Percentiles rank a stretch among this genome's conserved stretches.
These are phyloP conservation scores for Alternaria viburni DNA, from an alignment of 2,329 filamentous ascomycete species.

Conservation along the genomic window DNA sequence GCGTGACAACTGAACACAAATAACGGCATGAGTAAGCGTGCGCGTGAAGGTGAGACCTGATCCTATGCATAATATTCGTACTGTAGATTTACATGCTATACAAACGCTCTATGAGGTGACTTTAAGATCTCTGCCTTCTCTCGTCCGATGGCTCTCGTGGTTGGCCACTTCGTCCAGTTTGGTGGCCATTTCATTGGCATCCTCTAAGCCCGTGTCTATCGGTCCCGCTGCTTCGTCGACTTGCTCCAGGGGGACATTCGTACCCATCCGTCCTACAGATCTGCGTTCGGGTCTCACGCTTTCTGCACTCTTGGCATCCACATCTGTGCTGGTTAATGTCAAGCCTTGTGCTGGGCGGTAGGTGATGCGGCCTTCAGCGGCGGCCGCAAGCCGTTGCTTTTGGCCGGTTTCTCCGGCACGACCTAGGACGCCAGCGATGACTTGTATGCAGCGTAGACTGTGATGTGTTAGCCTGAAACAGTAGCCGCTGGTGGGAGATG, in stretches of 20 bases:
- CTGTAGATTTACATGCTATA: slow-evolving; percentile 2
- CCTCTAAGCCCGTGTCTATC: slow-evolving; percentile 8
- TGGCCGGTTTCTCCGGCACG: slow-evolving; percentile 82
- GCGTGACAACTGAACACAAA: neutral
- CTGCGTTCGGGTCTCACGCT: neutral
- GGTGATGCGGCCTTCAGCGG: slow-evolving; percentile 66
- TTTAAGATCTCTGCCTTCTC: slow-evolving; percentile 28
- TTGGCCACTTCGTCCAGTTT: slow-evolving; percentile 35
- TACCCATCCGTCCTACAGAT: slow-evolving; percentile 2
- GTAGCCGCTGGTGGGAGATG: neutral
- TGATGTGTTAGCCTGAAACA: slow-evolving; percentile 19
- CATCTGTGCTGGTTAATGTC: slow-evolving; percentile 21
- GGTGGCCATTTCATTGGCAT: slow-evolving; percentile 22
- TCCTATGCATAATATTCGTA: slow-evolving; percentile 2
- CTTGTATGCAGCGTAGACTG: slow-evolving; percentile 79
- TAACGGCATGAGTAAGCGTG: neutral
- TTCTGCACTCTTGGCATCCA: slow-evolving; percentile 1
- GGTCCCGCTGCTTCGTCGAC: slow-evolving; percentile 1
- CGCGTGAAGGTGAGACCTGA: neutral
- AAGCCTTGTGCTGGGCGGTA: slow-evolving; percentile 54
- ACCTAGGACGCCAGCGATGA: slow-evolving; percentile 86
- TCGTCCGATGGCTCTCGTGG: slow-evolving; percentile 30
- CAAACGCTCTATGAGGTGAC: slow-evolving; percentile 15
- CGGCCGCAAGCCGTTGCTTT: slow-evolving; percentile 67
- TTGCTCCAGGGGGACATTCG: neutral